phyloP scores from a whole-genome alignment of 192 early-diverging fungal genomes.

The Geosiphon pyriformis region DNA sequence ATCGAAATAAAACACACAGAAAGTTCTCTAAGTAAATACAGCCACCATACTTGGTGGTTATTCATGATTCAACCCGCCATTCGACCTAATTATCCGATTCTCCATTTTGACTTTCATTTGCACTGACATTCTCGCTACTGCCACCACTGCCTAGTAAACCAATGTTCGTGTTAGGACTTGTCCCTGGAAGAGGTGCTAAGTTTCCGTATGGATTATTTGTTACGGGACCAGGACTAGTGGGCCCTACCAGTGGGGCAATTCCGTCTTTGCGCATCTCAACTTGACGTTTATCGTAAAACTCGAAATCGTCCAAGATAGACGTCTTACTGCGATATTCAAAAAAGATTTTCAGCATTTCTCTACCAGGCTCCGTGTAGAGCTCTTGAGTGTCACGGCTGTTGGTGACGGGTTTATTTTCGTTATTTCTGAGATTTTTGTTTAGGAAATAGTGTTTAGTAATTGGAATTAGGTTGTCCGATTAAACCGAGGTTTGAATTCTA shows the following conservation, averaged over 20 bases:
- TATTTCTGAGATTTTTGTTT: conserved; percentile 22
- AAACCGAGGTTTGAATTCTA: neutral
- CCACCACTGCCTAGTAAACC: neutral
- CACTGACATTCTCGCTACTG: conserved; percentile 11
- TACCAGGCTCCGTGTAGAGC: conserved; percentile 38
- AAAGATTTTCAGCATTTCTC: conserved; percentile 47
- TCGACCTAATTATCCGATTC: conserved; percentile 18
- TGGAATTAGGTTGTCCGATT: too few relatives aligned
- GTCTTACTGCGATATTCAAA: conserved; percentile 29
- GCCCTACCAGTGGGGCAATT: conserved; percentile 18
- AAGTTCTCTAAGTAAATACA: too few relatives aligned
- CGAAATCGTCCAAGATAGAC: conserved; percentile 34
- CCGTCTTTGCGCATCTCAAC: conserved; percentile 29
- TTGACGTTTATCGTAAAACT: conserved; percentile 33
- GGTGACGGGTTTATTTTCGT: conserved; percentile 55
- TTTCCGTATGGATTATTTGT: conserved; percentile 21
- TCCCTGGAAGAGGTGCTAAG: conserved; percentile 4
- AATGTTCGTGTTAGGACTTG: conserved; percentile 22
- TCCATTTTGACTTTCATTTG: conserved; percentile 14
- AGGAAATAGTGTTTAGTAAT: neutral
- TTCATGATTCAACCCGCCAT: too few relatives aligned
- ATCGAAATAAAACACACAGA: too few relatives aligned
- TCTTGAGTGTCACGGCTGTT: conserved; percentile 60
- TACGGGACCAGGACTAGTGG: conserved; percentile 19
- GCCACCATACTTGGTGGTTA: too few relatives aligned